Evolutionary conservation across 163 green algal genomes (phyloP).

Genomic region (Chlorella variabilis): DNA sequence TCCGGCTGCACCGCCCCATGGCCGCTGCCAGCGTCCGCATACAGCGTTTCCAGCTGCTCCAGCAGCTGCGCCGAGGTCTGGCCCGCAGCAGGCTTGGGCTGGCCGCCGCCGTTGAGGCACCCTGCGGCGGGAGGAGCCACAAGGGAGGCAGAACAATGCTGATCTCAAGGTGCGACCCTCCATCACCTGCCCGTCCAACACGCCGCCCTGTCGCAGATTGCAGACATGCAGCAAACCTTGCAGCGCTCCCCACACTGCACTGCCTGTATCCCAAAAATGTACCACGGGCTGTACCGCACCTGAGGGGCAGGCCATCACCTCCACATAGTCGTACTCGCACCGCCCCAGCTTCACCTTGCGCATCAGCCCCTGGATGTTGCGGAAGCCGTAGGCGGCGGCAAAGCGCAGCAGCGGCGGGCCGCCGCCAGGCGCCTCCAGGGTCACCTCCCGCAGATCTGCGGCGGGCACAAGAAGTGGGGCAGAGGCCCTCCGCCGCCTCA

Average conservation of each 20-base stretch:
- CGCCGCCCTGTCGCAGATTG: too few species aligned
- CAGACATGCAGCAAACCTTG: too few species aligned
- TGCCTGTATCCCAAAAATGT: too few species aligned
- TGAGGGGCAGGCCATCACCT: constrained; percentile 92
- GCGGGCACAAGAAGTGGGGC: background rate
- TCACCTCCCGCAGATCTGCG: constrained; percentile 38
- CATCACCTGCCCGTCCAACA: too few species aligned
- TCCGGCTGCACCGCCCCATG: constrained; percentile 14
- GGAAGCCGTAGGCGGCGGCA: constrained; percentile 92
- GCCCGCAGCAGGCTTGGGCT: constrained; percentile 67
- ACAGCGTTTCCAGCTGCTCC: constrained; percentile 68
- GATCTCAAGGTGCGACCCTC: too few species aligned
- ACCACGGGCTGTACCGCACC: too few species aligned
- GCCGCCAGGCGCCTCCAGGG: constrained; percentile 48
- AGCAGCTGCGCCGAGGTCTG: constrained; percentile 59
- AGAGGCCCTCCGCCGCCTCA: too few species aligned
- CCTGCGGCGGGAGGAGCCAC: constrained; percentile 42
- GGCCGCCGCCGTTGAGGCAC: constrained; percentile 96
- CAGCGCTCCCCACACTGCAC: too few species aligned
- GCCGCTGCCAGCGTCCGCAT: constrained; percentile 48
- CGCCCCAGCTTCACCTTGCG: constrained; percentile 76
- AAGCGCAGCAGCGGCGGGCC: constrained; percentile 74
- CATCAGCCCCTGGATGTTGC: constrained; percentile 97
- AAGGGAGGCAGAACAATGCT: background rate
- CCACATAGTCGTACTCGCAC: constrained; percentile 83